A percentile compares a stretch with the other conserved stretches of the same genome.
phyloP scores from a whole-genome alignment of 2,329 filamentous ascomycete species.

The Penicillium sp. region DNA sequence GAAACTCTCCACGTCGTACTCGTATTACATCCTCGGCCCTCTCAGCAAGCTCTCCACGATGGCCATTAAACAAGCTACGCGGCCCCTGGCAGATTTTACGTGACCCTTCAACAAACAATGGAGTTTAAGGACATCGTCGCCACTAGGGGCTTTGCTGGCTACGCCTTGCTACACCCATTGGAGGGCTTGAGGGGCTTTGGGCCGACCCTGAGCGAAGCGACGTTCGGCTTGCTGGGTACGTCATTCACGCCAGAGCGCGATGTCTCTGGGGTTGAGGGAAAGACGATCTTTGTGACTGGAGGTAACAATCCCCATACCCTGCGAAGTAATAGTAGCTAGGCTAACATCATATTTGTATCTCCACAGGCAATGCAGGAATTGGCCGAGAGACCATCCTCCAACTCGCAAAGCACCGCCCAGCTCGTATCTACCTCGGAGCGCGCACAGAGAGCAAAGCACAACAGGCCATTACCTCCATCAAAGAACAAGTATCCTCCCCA shows the following conservation, averaged over 20 bases:
- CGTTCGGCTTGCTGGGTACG: slow-evolving; percentile 40
- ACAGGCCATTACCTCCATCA: slow-evolving; percentile 52
- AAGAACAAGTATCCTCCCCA: slow-evolving; percentile 38
- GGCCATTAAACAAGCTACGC: neutral
- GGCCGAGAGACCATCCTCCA: slow-evolving; percentile 56
- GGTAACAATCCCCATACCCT: slow-evolving; percentile 41
- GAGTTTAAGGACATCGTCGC: slow-evolving; percentile 25
- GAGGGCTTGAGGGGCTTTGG: slow-evolving; percentile 41
- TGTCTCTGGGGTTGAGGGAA: slow-evolving; percentile 54
- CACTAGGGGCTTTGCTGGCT: slow-evolving; percentile 26
- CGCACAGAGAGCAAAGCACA: slow-evolving; percentile 53
- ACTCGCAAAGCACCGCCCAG: slow-evolving; percentile 58
- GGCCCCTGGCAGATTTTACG: neutral
- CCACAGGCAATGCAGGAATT: slow-evolving; percentile 53
- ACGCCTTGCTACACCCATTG: slow-evolving; percentile 37
- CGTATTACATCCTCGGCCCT: neutral
- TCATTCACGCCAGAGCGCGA: slow-evolving; percentile 53
- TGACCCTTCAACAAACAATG: slow-evolving; percentile 16
- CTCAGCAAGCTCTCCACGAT: slow-evolving; percentile 1
- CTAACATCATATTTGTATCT: neutral
- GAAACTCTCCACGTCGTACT: neutral
- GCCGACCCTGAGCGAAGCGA: slow-evolving; percentile 45
- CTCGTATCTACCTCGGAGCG: slow-evolving; percentile 62
- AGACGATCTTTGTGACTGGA: slow-evolving; percentile 60
- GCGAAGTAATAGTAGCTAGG: neutral